These are phyloP conservation scores for Senna tora DNA, from an alignment of 306 rosid species.

Conservation along the genomic window DNA sequence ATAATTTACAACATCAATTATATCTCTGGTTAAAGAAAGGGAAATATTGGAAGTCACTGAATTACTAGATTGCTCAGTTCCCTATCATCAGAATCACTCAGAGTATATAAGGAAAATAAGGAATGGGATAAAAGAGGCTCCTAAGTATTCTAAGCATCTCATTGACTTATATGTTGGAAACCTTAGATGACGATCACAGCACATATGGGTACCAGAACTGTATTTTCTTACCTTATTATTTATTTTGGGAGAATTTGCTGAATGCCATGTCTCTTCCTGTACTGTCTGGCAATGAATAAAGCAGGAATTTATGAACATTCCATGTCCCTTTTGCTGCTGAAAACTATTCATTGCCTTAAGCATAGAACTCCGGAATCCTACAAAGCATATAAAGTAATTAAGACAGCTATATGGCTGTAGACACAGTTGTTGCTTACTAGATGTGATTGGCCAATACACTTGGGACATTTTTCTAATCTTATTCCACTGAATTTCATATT, in stretches of 20 bases:
- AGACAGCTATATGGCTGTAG: not conserved
- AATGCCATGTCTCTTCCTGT: conserved; percentile 75
- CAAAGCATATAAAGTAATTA: not conserved
- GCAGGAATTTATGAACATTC: conserved; percentile 81
- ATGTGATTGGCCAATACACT: not conserved
- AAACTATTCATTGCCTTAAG: conserved; percentile 61
- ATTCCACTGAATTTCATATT: not conserved
- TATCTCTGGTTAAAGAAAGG: conserved; percentile 11
- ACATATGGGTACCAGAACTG: conserved; percentile 11
- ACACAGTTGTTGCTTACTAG: not conserved
- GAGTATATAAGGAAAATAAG: conserved; percentile 21
- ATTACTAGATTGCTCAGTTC: not conserved
- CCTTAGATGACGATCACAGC: not conserved
- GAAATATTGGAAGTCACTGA: not conserved
- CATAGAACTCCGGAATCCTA: conserved; percentile 78
- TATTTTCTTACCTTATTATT: conserved; percentile 54
- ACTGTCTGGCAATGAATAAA: conserved; percentile 86
- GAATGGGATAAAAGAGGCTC: not conserved
- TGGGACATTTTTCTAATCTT: not conserved
- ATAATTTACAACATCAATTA: conserved; percentile 1
- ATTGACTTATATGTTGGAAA: not conserved
- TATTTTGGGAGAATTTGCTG: conserved; percentile 76
- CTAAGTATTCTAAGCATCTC: not conserved
- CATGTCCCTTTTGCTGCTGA: conserved; percentile 60
- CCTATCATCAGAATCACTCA: not conserved